Percentiles rank a stretch among this genome's conserved stretches.
These are phyloP conservation scores for Prorocentrum cordatum DNA, from an alignment of 169 alveolate genomes.

Conservation along the genomic window DNA sequence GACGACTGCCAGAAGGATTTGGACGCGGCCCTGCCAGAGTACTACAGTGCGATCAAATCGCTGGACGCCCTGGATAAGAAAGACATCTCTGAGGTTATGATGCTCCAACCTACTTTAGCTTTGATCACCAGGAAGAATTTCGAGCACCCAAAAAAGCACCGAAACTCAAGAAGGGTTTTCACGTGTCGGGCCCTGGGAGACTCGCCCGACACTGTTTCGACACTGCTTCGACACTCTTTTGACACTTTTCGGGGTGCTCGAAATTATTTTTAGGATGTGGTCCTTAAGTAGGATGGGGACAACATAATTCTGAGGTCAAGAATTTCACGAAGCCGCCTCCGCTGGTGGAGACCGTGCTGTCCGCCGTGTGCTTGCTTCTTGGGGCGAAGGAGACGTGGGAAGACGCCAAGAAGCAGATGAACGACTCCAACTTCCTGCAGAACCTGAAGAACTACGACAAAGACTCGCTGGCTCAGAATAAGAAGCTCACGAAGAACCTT, in stretches of 20 bases:
- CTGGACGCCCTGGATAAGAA: conserved; percentile 84
- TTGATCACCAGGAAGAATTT: too few relatives aligned
- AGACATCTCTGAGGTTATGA: conserved; percentile 84
- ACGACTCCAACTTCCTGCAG: conserved; percentile 79
- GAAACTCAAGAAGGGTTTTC: too few relatives aligned
- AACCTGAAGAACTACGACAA: conserved; percentile 78
- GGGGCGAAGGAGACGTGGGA: conserved; percentile 86
- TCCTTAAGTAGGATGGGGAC: too few relatives aligned
- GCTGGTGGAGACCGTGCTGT: conserved; percentile 79
- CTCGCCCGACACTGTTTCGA: too few relatives aligned
- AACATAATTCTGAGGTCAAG: too few relatives aligned
- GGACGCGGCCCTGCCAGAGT: conserved; percentile 79
- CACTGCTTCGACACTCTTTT: too few relatives aligned
- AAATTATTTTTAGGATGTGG: too few relatives aligned
- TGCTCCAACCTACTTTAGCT: too few relatives aligned
- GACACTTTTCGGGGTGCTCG: too few relatives aligned
- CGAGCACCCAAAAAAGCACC: too few relatives aligned
- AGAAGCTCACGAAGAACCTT: conserved; percentile 77
- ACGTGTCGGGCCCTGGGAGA: too few relatives aligned
- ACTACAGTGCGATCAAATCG: conserved; percentile 84
- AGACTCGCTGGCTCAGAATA: conserved; percentile 77
- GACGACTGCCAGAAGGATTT: conserved; percentile 68
- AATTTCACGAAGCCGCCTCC: conserved; percentile 85
- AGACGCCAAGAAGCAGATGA: conserved; percentile 81
- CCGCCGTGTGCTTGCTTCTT: conserved; percentile 83